Percentiles rank a stretch among this genome's conserved stretches.
Conservation (phyloP, 116 monocot genomes). For the Phalaenopsis hybrid region DNA sequence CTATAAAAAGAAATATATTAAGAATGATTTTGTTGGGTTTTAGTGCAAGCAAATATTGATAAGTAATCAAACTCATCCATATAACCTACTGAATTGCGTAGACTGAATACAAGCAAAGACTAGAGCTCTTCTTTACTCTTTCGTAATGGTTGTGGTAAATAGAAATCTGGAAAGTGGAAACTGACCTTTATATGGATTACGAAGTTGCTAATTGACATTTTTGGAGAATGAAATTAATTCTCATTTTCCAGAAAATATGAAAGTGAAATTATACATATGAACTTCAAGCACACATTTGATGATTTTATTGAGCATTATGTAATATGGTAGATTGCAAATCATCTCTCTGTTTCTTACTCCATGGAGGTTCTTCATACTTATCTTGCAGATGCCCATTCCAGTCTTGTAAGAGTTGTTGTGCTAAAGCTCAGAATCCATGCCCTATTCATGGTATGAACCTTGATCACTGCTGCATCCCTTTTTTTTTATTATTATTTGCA, state of each 20-base stretch:
- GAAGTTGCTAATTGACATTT: background rate
- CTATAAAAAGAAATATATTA: too few species aligned
- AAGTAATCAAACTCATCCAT: too few species aligned
- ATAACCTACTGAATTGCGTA: too few species aligned
- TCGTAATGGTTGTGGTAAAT: too few species aligned
- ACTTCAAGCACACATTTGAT: background rate
- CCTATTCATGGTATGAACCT: constrained; percentile 78
- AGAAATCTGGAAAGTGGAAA: background rate
- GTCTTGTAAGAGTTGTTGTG: constrained; percentile 88
- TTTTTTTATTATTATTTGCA: background rate
- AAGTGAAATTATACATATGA: background rate
- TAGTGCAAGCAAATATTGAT: too few species aligned
- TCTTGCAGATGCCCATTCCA: constrained; percentile 77
- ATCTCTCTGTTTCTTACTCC: background rate
- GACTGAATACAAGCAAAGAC: too few species aligned
- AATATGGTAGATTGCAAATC: background rate
- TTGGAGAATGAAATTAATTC: background rate
- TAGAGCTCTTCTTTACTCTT: too few species aligned
- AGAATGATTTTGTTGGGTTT: too few species aligned
- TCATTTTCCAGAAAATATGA: background rate
- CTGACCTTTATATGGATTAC: background rate
- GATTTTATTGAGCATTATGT: background rate
- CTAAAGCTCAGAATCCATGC: constrained; percentile 87
- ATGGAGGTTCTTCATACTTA: background rate
- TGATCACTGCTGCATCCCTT: background rate